phyloP scores from a whole-genome alignment of 495 filamentous ascomycete species.

The Xylaria venustula region DNA sequence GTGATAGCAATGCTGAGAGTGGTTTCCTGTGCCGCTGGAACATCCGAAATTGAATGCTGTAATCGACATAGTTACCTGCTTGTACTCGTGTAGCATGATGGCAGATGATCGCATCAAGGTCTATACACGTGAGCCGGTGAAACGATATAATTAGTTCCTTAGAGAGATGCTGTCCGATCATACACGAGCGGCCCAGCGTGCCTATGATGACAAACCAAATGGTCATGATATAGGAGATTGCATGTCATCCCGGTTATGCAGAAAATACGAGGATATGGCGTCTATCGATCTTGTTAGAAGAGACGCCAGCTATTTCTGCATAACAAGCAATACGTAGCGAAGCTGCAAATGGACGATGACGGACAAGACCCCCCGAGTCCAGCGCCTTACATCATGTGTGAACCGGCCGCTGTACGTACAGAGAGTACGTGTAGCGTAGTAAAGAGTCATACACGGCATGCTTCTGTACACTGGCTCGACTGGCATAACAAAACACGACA shows the following conservation, averaged over 20 bases:
- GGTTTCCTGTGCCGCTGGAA: no score
- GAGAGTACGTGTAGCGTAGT: no score
- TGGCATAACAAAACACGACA: background rate
- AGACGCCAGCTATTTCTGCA: constrained; percentile 1
- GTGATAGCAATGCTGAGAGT: no score
- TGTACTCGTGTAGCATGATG: no score
- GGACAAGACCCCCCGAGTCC: background rate
- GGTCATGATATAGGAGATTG: background rate
- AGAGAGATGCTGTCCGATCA: background rate
- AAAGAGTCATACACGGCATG: background rate
- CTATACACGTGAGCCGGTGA: no score
- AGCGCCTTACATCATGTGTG: background rate
- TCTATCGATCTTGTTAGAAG: background rate
- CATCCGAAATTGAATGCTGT: no score
- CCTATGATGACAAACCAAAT: constrained; percentile 7
- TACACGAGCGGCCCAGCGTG: no score
- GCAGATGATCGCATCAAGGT: no score
- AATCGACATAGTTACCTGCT: no score
- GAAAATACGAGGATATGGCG: background rate
- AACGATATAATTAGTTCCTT: background rate
- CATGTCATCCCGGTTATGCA: constrained; percentile 5
- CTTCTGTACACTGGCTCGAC: background rate
- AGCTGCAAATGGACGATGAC: background rate
- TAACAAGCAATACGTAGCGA: background rate
- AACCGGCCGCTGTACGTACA: background rate